Percentiles rank a stretch among this genome's conserved stretches.
Evolutionary conservation across 208 protist species (phyloP).

Genomic region (Zelonia costaricensis): DNA sequence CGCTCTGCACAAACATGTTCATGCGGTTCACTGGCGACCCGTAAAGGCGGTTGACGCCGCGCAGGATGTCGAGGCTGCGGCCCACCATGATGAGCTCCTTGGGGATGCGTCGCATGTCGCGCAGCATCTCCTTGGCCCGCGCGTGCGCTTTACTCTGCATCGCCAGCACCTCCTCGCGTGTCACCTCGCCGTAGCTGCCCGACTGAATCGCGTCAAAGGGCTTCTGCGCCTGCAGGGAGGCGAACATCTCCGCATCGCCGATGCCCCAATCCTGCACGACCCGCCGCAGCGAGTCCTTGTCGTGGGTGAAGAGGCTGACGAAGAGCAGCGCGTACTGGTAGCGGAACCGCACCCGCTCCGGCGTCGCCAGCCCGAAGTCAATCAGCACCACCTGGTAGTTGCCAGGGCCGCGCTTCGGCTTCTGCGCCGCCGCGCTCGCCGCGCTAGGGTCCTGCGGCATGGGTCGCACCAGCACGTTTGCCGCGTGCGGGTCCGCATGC

Average conservation of each 20-base stretch:
- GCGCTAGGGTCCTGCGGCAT: conserved; percentile 7
- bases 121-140: conserved; percentile 46
- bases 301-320: conserved; percentile 69
- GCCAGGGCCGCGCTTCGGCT: conserved; percentile 6
- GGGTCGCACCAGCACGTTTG: conserved; percentile 91
- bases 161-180: conserved; percentile 52
- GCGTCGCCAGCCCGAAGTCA: conserved; percentile 80
- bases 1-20: conserved; percentile 73
- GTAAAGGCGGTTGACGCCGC: conserved; percentile 79
- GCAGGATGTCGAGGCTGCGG: conserved; percentile 80
- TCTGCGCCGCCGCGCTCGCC: not conserved
- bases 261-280: conserved; percentile 78
- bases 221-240: conserved; percentile 79
- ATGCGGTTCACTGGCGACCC: conserved; percentile 77
- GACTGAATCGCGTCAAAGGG: conserved; percentile 47
- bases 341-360: conserved; percentile 71
- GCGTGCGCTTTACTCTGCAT: conserved; percentile 55
- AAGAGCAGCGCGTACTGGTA: conserved; percentile 82
- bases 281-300: conserved; percentile 51
- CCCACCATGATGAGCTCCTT: conserved; percentile 74
- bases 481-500: conserved; percentile 93
- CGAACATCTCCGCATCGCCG: conserved; percentile 66
- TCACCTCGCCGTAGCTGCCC: conserved; percentile 71
- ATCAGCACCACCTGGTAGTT: conserved; percentile 71
- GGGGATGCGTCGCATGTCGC: conserved; percentile 59